Evolutionary conservation across 2,329 filamentous ascomycete genomes (phyloP).

Genomic region (Penicillium frequentans): DNA sequence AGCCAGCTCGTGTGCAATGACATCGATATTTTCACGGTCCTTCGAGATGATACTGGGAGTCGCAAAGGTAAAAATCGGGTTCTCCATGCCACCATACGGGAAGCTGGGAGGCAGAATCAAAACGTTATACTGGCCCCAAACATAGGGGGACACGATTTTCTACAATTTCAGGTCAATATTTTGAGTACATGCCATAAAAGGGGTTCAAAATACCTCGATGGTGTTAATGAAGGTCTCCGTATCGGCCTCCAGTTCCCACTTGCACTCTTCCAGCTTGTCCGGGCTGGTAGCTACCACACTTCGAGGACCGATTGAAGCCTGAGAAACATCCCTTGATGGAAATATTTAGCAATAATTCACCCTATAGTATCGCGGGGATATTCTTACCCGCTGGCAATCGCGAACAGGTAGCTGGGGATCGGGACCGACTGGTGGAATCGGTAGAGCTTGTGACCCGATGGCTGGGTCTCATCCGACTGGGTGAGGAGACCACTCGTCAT

Average conservation of each 20-base stretch:
- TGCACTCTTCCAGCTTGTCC: slow-evolving; percentile 77
- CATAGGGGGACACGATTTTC: slow-evolving; percentile 77
- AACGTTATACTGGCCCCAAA: slow-evolving; percentile 94
- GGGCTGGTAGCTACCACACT: slow-evolving; percentile 85
- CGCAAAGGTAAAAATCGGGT: slow-evolving; percentile 91
- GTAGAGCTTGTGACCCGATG: slow-evolving; percentile 63
- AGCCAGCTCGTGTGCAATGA: slow-evolving; percentile 82
- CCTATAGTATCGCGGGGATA: neutral
- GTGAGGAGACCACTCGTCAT: slow-evolving; percentile 79
- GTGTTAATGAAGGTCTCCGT: slow-evolving; percentile 90
- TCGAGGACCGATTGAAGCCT: slow-evolving; percentile 80
- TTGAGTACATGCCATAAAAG: slow-evolving; percentile 3
- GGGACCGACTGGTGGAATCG: slow-evolving; percentile 87
- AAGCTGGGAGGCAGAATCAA: slow-evolving; percentile 87
- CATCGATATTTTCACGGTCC: slow-evolving; percentile 87
- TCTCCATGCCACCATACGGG: slow-evolving; percentile 82
- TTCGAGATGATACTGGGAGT: slow-evolving; percentile 93
- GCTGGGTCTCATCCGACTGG: slow-evolving; percentile 54
- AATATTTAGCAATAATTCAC: neutral
- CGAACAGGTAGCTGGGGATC: slow-evolving; percentile 92
- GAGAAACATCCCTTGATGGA: slow-evolving; percentile 69
- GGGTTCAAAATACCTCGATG: slow-evolving; percentile 62
- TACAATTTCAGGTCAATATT: slow-evolving; percentile 31
- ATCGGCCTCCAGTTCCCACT: slow-evolving; percentile 88
- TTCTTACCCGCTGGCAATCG: slow-evolving; percentile 66